Evolutionary conservation across 2,329 filamentous ascomycete species (phyloP).

Genomic region (Pestalotiopsis sp.): DNA sequence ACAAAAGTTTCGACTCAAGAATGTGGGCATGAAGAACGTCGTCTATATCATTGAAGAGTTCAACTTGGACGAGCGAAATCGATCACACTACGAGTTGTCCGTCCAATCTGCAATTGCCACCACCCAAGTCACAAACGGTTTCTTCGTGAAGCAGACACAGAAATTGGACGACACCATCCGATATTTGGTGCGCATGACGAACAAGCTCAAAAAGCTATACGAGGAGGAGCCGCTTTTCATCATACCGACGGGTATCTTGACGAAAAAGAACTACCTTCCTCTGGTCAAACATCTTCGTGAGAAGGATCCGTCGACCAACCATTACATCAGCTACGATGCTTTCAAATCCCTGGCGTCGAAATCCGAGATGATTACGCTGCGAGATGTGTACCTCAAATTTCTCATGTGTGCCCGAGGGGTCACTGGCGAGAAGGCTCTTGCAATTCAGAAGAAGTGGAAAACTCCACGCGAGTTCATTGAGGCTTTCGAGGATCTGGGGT

Average conservation of each 20-base stretch:
- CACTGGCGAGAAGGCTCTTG: constrained; percentile 76
- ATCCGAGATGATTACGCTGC: constrained; percentile 71
- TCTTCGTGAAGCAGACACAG: constrained; percentile 75
- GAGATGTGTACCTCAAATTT: constrained; percentile 82
- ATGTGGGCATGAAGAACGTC: constrained; percentile 74
- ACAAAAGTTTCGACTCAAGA: constrained; percentile 78
- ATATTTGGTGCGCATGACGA: constrained; percentile 75
- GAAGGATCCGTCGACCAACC: constrained; percentile 50
- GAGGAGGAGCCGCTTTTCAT: constrained; percentile 59
- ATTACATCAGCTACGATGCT: constrained; percentile 69
- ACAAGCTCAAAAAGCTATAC: constrained; percentile 67
- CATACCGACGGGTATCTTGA: constrained; percentile 67
- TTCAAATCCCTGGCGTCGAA: constrained; percentile 77
- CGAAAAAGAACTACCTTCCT: constrained; percentile 66
- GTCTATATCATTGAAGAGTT: constrained; percentile 81
- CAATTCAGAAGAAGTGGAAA: constrained; percentile 78
- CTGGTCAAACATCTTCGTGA: constrained; percentile 61
- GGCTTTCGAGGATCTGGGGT: constrained; percentile 62
- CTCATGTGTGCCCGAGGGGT: constrained; percentile 79
- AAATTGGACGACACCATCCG: constrained; percentile 78
- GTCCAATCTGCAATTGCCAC: constrained; percentile 75
- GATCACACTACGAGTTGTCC: constrained; percentile 63
- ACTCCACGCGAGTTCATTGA: constrained; percentile 74
- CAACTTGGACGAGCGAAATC: constrained; percentile 55
- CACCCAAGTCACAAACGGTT: constrained; percentile 78